Percentiles rank a stretch among this genome's conserved stretches.
These are phyloP conservation scores for Trichoderma orchidacearum DNA, from an alignment of 495 filamentous ascomycete genomes.

Conservation along the genomic window DNA sequence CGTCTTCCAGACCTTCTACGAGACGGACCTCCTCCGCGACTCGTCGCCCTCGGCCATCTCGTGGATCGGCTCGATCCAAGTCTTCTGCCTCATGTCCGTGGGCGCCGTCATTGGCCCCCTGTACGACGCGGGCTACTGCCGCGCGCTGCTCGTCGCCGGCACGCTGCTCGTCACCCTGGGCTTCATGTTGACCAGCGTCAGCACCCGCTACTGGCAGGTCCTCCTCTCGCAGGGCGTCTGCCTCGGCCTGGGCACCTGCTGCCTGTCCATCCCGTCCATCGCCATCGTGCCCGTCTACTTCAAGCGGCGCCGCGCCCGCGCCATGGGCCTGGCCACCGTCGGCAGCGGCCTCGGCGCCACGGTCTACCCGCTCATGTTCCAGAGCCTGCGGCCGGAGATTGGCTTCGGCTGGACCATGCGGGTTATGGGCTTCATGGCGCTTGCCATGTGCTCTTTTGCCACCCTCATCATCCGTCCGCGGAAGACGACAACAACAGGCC, in stretches of 20 bases:
- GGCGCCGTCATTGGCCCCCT: conserved; percentile 13
- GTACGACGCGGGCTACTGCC: conserved; percentile 10
- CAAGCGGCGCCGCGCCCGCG: conserved; percentile 49
- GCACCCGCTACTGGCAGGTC: conserved; percentile 48
- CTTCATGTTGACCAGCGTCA: conserved; percentile 56
- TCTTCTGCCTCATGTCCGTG: conserved; percentile 12
- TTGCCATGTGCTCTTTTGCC: conserved; percentile 33
- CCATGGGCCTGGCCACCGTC: conserved; percentile 49
- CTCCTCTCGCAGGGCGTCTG: conserved; percentile 45
- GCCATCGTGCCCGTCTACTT: conserved; percentile 56
- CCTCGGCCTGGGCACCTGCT: conserved; percentile 40
- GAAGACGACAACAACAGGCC: conserved; percentile 10
- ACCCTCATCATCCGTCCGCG: conserved; percentile 42
- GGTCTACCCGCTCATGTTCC: conserved; percentile 49
- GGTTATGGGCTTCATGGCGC: conserved; percentile 46
- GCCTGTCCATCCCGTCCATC: conserved; percentile 48
- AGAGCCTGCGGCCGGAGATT: conserved; percentile 35
- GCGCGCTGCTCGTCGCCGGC: conserved; percentile 6
- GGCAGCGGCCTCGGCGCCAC: conserved; percentile 57
- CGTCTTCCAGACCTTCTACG: conserved; percentile 17
- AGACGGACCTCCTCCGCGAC: conserved; percentile 7
- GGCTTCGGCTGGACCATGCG: conserved; percentile 56
- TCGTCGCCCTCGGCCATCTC: conserved; percentile 13
- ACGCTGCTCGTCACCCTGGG: conserved; percentile 36
- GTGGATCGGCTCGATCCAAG: conserved; percentile 16